phyloP scores from a whole-genome alignment of 441 rosid genomes.

The Erodium trifolium region DNA sequence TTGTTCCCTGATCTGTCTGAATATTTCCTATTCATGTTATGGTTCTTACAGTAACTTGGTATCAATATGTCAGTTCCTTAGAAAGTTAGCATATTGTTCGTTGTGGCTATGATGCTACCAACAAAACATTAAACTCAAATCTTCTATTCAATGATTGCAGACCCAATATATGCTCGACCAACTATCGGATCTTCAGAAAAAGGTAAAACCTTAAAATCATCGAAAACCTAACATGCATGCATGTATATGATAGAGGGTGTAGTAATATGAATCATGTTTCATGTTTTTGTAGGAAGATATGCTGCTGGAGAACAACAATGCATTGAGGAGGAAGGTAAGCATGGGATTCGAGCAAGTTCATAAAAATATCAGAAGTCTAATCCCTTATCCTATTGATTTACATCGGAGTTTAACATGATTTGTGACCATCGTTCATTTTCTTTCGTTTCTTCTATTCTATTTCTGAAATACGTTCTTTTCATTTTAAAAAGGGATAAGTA shows the following conservation, averaged over 20 bases:
- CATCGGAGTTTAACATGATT: too few relatives aligned
- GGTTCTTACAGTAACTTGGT: constrained; percentile 1
- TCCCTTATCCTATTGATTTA: too few relatives aligned
- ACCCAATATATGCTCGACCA: constrained; percentile 19
- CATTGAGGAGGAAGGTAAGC: constrained; percentile 19
- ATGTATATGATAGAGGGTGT: neutral
- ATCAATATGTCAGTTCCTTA: neutral
- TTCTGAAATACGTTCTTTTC: too few relatives aligned
- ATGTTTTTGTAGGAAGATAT: constrained; percentile 15
- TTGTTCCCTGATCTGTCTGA: neutral
- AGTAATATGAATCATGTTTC: neutral
- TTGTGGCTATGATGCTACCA: too few relatives aligned
- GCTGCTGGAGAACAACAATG: constrained; percentile 16
- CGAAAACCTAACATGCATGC: neutral
- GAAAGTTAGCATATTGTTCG: too few relatives aligned
- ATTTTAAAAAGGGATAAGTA: too few relatives aligned
- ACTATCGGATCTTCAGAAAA: constrained; percentile 17
- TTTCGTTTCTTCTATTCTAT: too few relatives aligned
- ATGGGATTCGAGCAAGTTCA: neutral
- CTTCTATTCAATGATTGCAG: constrained; percentile 7
- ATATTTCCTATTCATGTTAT: neutral
- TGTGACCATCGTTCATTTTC: too few relatives aligned
- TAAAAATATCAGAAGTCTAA: too few relatives aligned
- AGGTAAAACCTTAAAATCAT: constrained; percentile 12
- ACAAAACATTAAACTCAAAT: neutral